Base-by-base conservation (phyloP, 2,329 filamentous ascomycete genomes). In the Fusarium citri region DNA sequence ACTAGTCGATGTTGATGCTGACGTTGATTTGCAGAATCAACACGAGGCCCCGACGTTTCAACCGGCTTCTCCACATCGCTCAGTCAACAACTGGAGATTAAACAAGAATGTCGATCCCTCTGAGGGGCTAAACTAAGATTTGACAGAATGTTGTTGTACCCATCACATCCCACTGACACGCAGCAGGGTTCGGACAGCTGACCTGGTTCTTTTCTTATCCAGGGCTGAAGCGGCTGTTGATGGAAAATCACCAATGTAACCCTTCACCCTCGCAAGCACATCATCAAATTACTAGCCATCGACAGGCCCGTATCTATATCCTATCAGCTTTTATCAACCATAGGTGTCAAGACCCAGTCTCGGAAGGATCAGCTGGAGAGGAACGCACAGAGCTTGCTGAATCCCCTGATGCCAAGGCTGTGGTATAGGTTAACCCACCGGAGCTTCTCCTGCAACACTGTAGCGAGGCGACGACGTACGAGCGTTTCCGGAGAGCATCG, bases 21-120 rank as follows among this genome's bases (percentile, higher is more conserved):
- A 48, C 30, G 64, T 54, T 64, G 58, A 68, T 65, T 62, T 64
- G 71, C 40, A 61, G 58, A 51, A 57, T 61, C 59, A 64, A 57
- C 59, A 51, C 66, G 54, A 71, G 64, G 66, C 66, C 72, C 60
- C 60, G 61, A 72, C 69, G 73, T 75, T 75, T 75, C 63, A 59
- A 67, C 69, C 69, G 60, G 51, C 55, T 62, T 72, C 72, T 75
- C 71, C 73, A 73, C 73, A 72, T 72, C 60, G 37, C 46, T 57
- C 48, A 57, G 62, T 71, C 65, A 68, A 50, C 67, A 67, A 41
- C 58, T 62, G 45, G 57, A 71, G 60, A 62, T 55, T 71, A 55
- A 55, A 49, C 43, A 54, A 48, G 51, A 51, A 48, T 30, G 55
- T 47, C 57, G 45, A 51, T 53, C 37, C 23, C 26, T 48, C 34